Evolutionary conservation across 768 basidiomycete genomes (phyloP).

Genomic region (Lactarius psammicola): DNA sequence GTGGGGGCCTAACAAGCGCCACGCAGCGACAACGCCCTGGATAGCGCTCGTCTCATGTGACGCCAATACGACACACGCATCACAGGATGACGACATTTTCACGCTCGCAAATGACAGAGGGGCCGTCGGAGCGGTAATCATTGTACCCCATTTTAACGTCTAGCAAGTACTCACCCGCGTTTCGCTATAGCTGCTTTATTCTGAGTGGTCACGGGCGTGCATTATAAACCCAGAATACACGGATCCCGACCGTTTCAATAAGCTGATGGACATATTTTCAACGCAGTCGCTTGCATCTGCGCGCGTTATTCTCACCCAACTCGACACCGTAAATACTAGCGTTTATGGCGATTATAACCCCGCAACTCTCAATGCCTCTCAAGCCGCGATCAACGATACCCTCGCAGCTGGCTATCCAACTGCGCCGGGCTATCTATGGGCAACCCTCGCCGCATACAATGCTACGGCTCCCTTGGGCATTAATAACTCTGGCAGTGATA

Average conservation of each 20-base stretch:
- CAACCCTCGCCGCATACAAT: conserved; percentile 63
- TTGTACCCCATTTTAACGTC: neutral
- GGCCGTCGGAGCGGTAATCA: conserved; percentile 71
- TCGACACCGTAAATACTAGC: conserved; percentile 49
- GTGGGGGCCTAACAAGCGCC: neutral
- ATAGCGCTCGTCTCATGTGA: conserved; percentile 89
- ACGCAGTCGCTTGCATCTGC: conserved; percentile 63
- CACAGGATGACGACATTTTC: conserved; percentile 69
- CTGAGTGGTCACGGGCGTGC: conserved; percentile 67
- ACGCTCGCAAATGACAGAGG: conserved; percentile 76
- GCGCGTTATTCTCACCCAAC: conserved; percentile 56
- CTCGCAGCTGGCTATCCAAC: conserved; percentile 44
- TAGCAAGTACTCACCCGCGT: neutral
- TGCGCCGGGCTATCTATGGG: conserved; percentile 64
- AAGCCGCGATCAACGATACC: conserved; percentile 43
- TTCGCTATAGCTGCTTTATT: conserved; percentile 66
- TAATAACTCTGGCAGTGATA: conserved; percentile 29
- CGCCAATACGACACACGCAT: conserved; percentile 63
- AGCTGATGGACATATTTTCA: conserved; percentile 74
- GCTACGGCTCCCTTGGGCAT: conserved; percentile 44
- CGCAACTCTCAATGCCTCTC: conserved; percentile 54
- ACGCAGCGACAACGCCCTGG: conserved; percentile 75
- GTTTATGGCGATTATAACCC: conserved; percentile 61
- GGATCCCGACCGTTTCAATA: conserved; percentile 61
- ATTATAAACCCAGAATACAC: conserved; percentile 72